Base-by-base conservation (phyloP, 306 rosid genomes). In the Citrullus colocynthis region DNA sequence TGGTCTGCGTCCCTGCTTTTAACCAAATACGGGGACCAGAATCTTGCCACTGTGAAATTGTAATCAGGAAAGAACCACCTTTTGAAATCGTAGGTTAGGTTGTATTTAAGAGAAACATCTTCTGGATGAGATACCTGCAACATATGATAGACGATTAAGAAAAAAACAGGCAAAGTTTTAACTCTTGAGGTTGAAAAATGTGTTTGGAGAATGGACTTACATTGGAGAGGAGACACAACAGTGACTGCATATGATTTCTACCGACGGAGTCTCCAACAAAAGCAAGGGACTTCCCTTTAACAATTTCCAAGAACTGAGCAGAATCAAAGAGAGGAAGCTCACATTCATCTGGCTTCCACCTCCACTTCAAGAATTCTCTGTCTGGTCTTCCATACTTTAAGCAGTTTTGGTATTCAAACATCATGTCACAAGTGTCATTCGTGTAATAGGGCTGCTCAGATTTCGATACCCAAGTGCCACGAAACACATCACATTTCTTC, bases 1-100 rank as follows among this genome's bases (percentile, higher is more conserved):
- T 60, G 60, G 78, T 91, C 87, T 34, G 87, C 83, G 48, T 88
- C 93, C 44, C 18, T 71, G 64, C 86, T 32, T 78, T 77, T 88
- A 7, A 91, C 93, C 79, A 96, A 79, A 84, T 36, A 91, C 6
- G 99, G 98, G 1, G 99, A 85, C 98, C 98, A 92, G 28, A 92
- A 86, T 60, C 79, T 81, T 66, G 81, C 93, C 20, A 96, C 24
- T 44, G 97, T 91, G 74, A 96, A 92, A 57, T 81, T 88, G 90
- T 92, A 87, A 28, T 89, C 96, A 4, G 83, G 24, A 51, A 76
- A 92, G 78, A 88, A 67, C 80, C 75, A 89, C 12, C 87, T 82
- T 75, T 76, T 96, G 87, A 87, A 91, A 67, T 80, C 80, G 57
- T 84, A 69, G 79, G 85, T 34, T 15, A 85, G 61, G 18, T 88